Evolutionary conservation across 116 monocot genomes (phyloP), one percentile per base, ranked within the genome.

Genomic region (Phalaenopsis hybrid): DNA sequence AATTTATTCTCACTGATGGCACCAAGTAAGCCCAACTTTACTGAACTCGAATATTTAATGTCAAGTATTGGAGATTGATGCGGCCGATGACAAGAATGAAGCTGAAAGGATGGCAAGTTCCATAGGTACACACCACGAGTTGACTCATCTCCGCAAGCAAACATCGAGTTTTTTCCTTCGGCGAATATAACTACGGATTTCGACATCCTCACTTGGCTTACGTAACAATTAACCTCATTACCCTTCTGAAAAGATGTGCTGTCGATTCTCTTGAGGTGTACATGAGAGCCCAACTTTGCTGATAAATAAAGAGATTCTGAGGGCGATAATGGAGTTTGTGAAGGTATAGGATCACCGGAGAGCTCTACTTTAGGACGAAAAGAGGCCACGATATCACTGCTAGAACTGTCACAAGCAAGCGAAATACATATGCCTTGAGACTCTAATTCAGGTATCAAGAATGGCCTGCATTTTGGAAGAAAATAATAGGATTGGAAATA

Each of bases 31-130:
- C 87, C 89, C 51, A 81, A 85, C 48, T 85, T 87, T 21, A 41
- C 23, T 4, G 78, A 80, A 17, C 48, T 37, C 11, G 87, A 79
- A 79, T 89, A 97, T 80, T 88, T 94, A 25, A 94, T 55, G 84
- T 97, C 97, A 84, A 91, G 89, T 59, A 96, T 89, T 7, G 90
- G 91, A 33, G 81, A 55, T n/a, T 78, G 86, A 82, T 94, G 94
- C 37, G 97, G 95, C 50, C 81, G 91, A 23, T 93, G 79, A 76
- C 79, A 57, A 6, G 80, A 76, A 55, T 86, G 85, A 50, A 82
- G 81, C 41, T 82, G 84, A 79, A 93, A 90, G 0, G 88, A 87
- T 20, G 89, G 85, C 74, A 97, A 77, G 49, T 87, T 82, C 81
- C 87, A 88, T 21, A 93, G 61, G 74, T 85, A 85, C 37, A 93